Evolutionary conservation across 768 basidiomycete genomes (phyloP).

Genomic region (Naganishia antarctica): DNA sequence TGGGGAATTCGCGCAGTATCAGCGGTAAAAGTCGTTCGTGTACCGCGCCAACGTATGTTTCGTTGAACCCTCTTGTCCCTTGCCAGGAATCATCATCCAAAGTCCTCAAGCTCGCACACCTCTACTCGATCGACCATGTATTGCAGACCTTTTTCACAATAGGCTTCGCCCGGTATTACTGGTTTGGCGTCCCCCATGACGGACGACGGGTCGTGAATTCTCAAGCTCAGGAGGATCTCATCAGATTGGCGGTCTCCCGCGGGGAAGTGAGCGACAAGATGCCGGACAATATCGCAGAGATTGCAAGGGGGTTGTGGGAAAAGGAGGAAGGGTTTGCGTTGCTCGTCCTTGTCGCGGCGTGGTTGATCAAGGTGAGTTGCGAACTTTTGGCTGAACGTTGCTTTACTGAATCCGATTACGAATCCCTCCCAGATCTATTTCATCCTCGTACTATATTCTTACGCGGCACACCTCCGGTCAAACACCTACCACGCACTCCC

Average conservation of each 20-base stretch:
- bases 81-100: slow-evolving; percentile 79
- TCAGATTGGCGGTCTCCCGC: slow-evolving; percentile 51
- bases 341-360: slow-evolving; percentile 71
- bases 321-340: slow-evolving; percentile 79
- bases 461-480: slow-evolving; percentile 82
- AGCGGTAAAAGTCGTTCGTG: slow-evolving; percentile 58
- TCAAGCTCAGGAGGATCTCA: slow-evolving; percentile 78
- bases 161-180: slow-evolving; percentile 72
- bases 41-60: background rate
- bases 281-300: slow-evolving; percentile 57
- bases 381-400: background rate
- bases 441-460: slow-evolving; percentile 82
- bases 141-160: slow-evolving; percentile 86
- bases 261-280: slow-evolving; percentile 54
- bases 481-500: slow-evolving; percentile 83
- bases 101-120: slow-evolving; percentile 80
- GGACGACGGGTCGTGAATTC: slow-evolving; percentile 76
- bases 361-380: slow-evolving; percentile 73
- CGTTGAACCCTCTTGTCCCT: background rate
- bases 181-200: slow-evolving; percentile 94
- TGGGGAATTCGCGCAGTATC: slow-evolving; percentile 87
- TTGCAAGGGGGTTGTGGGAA: slow-evolving; percentile 81
- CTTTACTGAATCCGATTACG: background rate
- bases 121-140: slow-evolving; percentile 87
- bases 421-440: slow-evolving; percentile 70